Evolutionary conservation across 108 stramenopile species (phyloP).

Genomic region (Fistulifera pelliculosa): DNA sequence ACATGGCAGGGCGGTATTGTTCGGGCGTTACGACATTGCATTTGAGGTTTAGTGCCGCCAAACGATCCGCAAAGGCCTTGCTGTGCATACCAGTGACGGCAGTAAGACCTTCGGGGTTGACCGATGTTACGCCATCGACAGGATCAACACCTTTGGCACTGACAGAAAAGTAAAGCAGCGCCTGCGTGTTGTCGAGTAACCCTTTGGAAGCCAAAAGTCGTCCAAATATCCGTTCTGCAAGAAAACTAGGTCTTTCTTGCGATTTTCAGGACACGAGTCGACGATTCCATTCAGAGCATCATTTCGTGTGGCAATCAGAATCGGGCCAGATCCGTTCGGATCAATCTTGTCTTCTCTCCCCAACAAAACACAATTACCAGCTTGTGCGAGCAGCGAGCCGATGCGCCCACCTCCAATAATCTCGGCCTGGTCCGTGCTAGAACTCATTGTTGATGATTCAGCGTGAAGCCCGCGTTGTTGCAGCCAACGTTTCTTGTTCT

Average conservation of each 20-base stretch:
- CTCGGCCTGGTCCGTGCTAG: background rate
- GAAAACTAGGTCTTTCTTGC: constrained; percentile 85
- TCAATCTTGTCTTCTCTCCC: constrained; percentile 52
- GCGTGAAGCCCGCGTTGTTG: background rate
- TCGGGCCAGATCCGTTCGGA: constrained; percentile 55
- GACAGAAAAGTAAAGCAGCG: constrained; percentile 80
- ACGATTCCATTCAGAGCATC: constrained; percentile 84
- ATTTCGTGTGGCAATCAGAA: constrained; percentile 85
- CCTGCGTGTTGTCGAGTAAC: constrained; percentile 73
- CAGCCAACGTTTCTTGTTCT: constrained; percentile 4
- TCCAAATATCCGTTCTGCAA: constrained; percentile 90
- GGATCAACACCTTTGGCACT: constrained; percentile 73
- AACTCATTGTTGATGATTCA: too few relatives aligned
- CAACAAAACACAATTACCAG: constrained; percentile 36
- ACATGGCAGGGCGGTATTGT: constrained; percentile 69
- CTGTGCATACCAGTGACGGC: constrained; percentile 81
- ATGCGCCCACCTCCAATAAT: constrained; percentile 74
- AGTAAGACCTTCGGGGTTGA: constrained; percentile 89
- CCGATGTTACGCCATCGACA: constrained; percentile 81
- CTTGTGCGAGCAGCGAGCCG: constrained; percentile 45
- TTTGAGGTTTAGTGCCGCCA: constrained; percentile 56
- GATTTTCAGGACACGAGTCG: constrained; percentile 53
- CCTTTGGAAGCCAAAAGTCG: constrained; percentile 58
- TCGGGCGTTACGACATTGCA: constrained; percentile 64
- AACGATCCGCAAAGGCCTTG: constrained; percentile 65